These are phyloP conservation scores for Brassica carinata DNA, from an alignment of 345 rosid species.

Conservation along the genomic window DNA sequence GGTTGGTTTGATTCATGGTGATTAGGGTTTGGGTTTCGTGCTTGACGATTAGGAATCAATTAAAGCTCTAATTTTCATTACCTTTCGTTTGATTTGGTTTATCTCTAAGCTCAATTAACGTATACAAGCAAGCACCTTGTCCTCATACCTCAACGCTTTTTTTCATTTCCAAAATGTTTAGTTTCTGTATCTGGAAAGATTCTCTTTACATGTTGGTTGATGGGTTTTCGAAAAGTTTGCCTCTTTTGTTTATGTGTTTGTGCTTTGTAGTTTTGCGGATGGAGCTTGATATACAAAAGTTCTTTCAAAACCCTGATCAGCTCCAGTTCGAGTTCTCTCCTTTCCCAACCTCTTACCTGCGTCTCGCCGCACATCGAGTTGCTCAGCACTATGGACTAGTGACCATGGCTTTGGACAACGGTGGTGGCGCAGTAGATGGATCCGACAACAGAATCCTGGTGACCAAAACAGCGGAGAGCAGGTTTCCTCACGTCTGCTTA, in stretches of 20 bases:
- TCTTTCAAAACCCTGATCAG: constrained; percentile 72
- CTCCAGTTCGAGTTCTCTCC: constrained; percentile 84
- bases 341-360: constrained; percentile 90
- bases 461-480: constrained; percentile 65
- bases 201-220: constrained; percentile 23
- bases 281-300: constrained; percentile 92
- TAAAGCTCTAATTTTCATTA: too few relatives aligned
- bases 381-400: constrained; percentile 96
- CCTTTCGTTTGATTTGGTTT: neutral
- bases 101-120: neutral
- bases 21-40: neutral
- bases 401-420: constrained; percentile 83
- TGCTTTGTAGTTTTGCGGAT: constrained; percentile 71
- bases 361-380: constrained; percentile 96
- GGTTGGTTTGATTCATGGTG: constrained; percentile 1
- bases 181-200: constrained; percentile 18
- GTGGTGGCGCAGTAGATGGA: constrained; percentile 57
- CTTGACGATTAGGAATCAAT: too few relatives aligned
- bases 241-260: constrained; percentile 20
- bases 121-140: neutral
- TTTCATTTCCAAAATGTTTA: neutral
- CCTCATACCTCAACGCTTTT: neutral
- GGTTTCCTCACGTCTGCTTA: constrained; percentile 71
- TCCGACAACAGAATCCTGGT: constrained; percentile 69
- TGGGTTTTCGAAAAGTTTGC: neutral